Evolutionary conservation across 148 eudicot genomes (phyloP), one percentile per base, ranked within the genome.

Genomic region (Rhododendron griersonianum): DNA sequence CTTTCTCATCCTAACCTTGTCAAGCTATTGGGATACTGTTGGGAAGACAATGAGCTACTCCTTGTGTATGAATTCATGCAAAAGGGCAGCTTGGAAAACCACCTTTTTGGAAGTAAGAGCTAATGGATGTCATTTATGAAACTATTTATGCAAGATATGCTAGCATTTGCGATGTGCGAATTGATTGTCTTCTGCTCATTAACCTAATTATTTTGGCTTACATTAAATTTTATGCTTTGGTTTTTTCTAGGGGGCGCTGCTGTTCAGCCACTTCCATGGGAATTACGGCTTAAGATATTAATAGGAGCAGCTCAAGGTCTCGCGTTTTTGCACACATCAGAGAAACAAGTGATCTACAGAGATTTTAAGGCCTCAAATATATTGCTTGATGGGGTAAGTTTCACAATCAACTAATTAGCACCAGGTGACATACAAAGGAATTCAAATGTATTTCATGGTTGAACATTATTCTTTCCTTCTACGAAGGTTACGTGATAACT

Each of bases 231-330:
- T 75, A 4, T 5, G 14, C 35, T 7, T 55, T 73, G 53, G 81
- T 16, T 18, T 50, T 37, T 16, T 47, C 39, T 81, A 95, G 96
- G 96, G 86, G 96, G 96, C 37, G 88, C 94, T 18, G 86, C 94
- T 57, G 98, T 90, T 83, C 94, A 94, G 84, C 95, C 98, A 76
- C 98, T 95, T 53, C 93, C 98, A 61, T 95, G 98, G 98, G 95
- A 87, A 25, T 78, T 89, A 35, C 88, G 98, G 89, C 92, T 95
- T 79, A 94, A 93, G 86, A 92, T 95, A 47, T 87, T 88, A 47
- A 93, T 93, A 23, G 98, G 98, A 88, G 98, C 96, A 83, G 97
- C 97, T 59, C 91, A 94, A 39, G 98, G 98, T 15, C 84, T 95
- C 30, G 91, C 92, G 13, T 95, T 93, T 86, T 86, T 95, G 75